Conservation (phyloP, 352 stramenopile species). For the Globisporangium radiosum region DNA sequence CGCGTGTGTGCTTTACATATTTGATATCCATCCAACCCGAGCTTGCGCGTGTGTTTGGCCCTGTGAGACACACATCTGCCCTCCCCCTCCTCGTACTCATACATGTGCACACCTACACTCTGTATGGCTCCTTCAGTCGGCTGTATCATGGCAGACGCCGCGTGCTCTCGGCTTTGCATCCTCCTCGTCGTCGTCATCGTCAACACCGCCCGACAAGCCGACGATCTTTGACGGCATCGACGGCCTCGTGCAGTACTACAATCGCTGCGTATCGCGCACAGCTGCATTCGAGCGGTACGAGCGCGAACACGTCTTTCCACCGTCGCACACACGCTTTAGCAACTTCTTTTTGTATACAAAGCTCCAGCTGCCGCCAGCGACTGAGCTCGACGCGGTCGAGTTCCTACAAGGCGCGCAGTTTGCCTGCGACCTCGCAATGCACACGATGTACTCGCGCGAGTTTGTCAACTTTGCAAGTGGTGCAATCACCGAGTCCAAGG, state of each 20-base stretch:
- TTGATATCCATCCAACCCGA: background rate
- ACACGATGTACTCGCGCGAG: conserved; percentile 51
- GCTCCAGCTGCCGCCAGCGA: conserved; percentile 38
- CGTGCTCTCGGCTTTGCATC: conserved; percentile 4
- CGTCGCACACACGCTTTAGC: conserved; percentile 1
- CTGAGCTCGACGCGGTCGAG: conserved; percentile 41
- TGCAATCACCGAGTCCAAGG: conserved; percentile 28
- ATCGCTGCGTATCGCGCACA: conserved; percentile 1
- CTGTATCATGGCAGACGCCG: background rate
- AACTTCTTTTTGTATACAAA: conserved; percentile 33
- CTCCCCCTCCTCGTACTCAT: background rate
- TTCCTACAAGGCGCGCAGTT: conserved; percentile 47
- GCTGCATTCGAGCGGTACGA: conserved; percentile 9
- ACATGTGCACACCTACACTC: background rate
- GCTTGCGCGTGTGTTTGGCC: background rate
- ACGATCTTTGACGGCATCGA: conserved; percentile 11
- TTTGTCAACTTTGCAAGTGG: conserved; percentile 42
- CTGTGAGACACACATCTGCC: background rate
- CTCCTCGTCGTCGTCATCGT: no score
- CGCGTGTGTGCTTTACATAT: background rate
- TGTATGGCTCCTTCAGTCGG: background rate
- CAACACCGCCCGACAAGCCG: conserved; percentile 4
- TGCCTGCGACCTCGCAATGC: conserved; percentile 35
- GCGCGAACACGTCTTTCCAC: conserved; percentile 3
- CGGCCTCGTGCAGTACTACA: conserved; percentile 8